phyloP scores from a whole-genome alignment of 2,329 filamentous ascomycete species.

The Coniochaeta pulveracea region DNA sequence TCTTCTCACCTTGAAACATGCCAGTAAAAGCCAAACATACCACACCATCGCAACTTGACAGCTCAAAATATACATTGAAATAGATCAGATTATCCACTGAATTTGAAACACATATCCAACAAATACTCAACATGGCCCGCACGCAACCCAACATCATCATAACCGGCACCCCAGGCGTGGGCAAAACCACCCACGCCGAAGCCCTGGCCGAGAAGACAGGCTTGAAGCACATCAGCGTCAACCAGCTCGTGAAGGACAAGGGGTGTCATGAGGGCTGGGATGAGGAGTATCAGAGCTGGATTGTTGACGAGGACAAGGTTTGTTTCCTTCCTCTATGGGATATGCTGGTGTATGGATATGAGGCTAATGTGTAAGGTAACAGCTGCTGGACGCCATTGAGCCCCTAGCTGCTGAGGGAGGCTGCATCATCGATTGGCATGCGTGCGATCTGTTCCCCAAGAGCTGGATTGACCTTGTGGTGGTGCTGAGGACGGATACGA shows the following conservation, averaged over 20 bases:
- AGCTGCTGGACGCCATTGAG: slow-evolving; percentile 85
- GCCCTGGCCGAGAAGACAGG: slow-evolving; percentile 64
- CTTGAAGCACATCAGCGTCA: slow-evolving; percentile 75
- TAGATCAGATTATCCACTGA: neutral
- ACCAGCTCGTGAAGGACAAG: slow-evolving; percentile 82
- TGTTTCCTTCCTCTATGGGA: slow-evolving; percentile 9
- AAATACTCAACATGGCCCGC: slow-evolving; percentile 24
- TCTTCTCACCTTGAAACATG: too few species aligned
- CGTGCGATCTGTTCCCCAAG: slow-evolving; percentile 87
- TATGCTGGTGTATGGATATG: neutral
- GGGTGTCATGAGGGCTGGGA: slow-evolving; percentile 82
- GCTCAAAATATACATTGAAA: too few species aligned
- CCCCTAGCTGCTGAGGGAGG: slow-evolving; percentile 68
- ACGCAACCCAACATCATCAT: slow-evolving; percentile 78
- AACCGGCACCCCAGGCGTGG: slow-evolving; percentile 89
- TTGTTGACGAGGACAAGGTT: slow-evolving; percentile 95
- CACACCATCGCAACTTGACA: too few species aligned
- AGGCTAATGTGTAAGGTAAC: slow-evolving; percentile 8
- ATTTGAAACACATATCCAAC: neutral
- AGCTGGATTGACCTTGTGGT: slow-evolving; percentile 94
- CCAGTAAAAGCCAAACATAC: too few species aligned
- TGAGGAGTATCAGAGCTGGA: slow-evolving; percentile 74
- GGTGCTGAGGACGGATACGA: slow-evolving; percentile 73
- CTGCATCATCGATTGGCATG: slow-evolving; percentile 94
- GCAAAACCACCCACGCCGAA: slow-evolving; percentile 90